A percentile compares a stretch with the other conserved stretches of the same genome.
Conservation (phyloP, 345 rosid species). For the Eucalyptus pumila region DNA sequence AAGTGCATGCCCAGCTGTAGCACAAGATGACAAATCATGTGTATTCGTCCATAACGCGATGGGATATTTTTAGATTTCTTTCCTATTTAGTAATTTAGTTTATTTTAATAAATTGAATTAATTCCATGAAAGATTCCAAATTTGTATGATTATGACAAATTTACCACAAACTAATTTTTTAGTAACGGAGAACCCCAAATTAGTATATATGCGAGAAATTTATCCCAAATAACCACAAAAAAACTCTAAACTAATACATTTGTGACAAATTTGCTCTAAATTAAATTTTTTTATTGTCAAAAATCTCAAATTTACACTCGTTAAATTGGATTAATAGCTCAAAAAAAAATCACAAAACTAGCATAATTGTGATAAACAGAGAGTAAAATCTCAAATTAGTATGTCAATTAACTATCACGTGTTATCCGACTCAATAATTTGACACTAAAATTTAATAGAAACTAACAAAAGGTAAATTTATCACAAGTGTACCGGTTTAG, state of each 20-base stretch:
- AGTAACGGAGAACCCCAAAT: accelerated
- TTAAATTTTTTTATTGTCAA: too few species aligned
- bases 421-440: too few species aligned
- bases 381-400: too few species aligned
- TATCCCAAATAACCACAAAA: accelerated
- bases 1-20: neutral
- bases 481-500: accelerated
- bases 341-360: accelerated
- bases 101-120: too few species aligned
- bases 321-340: too few species aligned
- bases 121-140: accelerated
- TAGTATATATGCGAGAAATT: too few species aligned
- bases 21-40: neutral
- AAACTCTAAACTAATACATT: accelerated
- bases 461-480: accelerated
- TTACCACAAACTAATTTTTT: accelerated
- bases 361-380: accelerated
- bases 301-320: accelerated
- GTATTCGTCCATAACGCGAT: neutral
- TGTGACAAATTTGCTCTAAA: too few species aligned
- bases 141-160: accelerated
- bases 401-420: accelerated
- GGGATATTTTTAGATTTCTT: neutral
- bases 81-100: neutral
- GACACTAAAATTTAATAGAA: accelerated